These are phyloP conservation scores for Boechera divaricarpa DNA, from an alignment of 345 rosid species.

Conservation along the genomic window DNA sequence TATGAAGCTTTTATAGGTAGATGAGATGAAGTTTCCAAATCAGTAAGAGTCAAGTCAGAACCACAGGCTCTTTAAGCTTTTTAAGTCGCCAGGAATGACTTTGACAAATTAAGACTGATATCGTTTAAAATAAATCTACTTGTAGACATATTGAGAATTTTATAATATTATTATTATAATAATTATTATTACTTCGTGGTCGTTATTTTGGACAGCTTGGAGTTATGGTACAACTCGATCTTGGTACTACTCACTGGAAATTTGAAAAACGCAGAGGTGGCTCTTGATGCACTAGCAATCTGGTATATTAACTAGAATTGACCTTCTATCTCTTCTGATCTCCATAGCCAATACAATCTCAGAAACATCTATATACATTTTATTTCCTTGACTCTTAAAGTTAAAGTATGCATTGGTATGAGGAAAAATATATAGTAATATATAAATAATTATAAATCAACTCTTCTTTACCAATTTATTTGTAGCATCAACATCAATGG, in stretches of 20 bases:
- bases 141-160: not conserved
- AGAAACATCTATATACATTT: slow-evolving; percentile 4
- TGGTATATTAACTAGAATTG: slow-evolving; percentile 55
- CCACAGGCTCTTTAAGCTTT: not conserved
- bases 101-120: not conserved
- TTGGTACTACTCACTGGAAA: slow-evolving; percentile 73
- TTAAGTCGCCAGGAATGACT: not conserved
- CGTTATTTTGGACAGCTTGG: slow-evolving; percentile 54
- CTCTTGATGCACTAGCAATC: slow-evolving; percentile 81
- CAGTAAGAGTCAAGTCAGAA: slow-evolving; percentile 1
- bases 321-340: not conserved
- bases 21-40: slow-evolving; percentile 9
- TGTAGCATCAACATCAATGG: slow-evolving; percentile 76
- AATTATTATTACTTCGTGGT: not conserved
- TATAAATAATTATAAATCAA: not conserved
- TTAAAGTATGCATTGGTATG: not conserved
- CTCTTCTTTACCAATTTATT: not conserved
- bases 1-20: not conserved
- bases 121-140: not conserved
- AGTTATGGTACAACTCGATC: slow-evolving; percentile 85
- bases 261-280: slow-evolving; percentile 66
- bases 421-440: not conserved
- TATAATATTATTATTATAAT: not conserved
- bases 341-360: not conserved
- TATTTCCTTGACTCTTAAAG: slow-evolving; percentile 3